Conservation (phyloP, 169 alveolate genomes). For the Eimeria falciformis region DNA sequence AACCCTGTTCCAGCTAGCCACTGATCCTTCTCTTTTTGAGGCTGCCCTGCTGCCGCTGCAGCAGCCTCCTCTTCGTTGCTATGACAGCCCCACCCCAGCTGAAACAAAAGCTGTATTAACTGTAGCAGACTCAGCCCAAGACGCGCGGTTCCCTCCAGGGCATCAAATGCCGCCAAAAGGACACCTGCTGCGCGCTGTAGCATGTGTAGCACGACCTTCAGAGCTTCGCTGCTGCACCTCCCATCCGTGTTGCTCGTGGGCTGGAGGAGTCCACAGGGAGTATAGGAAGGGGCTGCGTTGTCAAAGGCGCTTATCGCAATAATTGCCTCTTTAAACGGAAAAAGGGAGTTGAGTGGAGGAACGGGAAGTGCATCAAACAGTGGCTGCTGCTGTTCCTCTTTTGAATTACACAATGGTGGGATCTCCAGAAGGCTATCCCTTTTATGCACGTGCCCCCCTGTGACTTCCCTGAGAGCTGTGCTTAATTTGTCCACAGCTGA, state of each 20-base stretch:
- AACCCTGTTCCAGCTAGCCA: constrained; percentile 76
- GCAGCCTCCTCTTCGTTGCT: constrained; percentile 39
- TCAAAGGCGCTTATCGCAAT: constrained; percentile 23
- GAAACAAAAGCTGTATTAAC: constrained; percentile 55
- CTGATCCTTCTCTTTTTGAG: constrained; percentile 51
- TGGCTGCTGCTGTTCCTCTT: constrained; percentile 63
- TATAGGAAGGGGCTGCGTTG: constrained; percentile 33
- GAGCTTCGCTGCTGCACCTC: not conserved
- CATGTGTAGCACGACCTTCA: constrained; percentile 3
- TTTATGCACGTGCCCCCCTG: not conserved
- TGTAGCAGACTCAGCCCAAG: constrained; percentile 65
- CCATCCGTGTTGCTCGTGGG: constrained; percentile 14
- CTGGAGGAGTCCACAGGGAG: constrained; percentile 11
- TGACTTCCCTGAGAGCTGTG: not conserved
- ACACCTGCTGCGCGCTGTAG: constrained; percentile 65
- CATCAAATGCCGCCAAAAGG: constrained; percentile 66
- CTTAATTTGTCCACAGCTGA: constrained; percentile 12
- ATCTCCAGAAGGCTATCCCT: constrained; percentile 28
- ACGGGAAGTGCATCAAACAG: constrained; percentile 59
- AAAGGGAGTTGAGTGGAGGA: constrained; percentile 54
- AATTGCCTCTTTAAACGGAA: constrained; percentile 35
- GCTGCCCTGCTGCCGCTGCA: constrained; percentile 47
- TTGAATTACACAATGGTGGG: not conserved
- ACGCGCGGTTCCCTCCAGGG: constrained; percentile 54
- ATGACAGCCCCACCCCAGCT: constrained; percentile 50